Evolutionary conservation across 2,329 filamentous ascomycete species (phyloP).

Genomic region (Colletotrichum eleusines): DNA sequence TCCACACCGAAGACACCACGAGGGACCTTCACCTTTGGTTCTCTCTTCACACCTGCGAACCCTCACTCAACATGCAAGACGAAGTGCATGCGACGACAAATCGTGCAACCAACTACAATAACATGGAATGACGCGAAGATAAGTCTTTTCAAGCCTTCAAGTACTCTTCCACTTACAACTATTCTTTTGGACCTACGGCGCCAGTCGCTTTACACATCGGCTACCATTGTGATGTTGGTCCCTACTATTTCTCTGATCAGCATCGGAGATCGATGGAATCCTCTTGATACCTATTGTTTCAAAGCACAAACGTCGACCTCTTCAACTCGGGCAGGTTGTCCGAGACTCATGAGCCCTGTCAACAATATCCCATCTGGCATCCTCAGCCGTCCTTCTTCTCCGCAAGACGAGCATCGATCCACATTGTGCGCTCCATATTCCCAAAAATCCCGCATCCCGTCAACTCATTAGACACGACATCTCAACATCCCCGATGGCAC

Average conservation of each 20-base stretch:
- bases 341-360: neutral
- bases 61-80: neutral
- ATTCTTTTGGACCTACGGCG: neutral
- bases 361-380: too few species aligned
- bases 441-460: neutral
- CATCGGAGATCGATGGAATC: too few species aligned
- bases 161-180: neutral
- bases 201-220: neutral
- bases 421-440: slow-evolving; percentile 24
- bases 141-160: neutral
- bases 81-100: neutral
- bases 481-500: slow-evolving; percentile 40
- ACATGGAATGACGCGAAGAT: neutral
- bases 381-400: slow-evolving; percentile 8
- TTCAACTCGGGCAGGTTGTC: neutral
- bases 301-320: neutral
- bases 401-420: neutral
- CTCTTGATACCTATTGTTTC: neutral
- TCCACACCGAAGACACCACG: neutral
- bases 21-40: neutral
- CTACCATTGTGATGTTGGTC: too few species aligned
- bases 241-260: neutral
- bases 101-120: neutral
- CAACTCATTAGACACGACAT: neutral
- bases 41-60: neutral